These are phyloP conservation scores for Hexamita inflata DNA, from an alignment of 208 protist genomes.

Conservation along the genomic window DNA sequence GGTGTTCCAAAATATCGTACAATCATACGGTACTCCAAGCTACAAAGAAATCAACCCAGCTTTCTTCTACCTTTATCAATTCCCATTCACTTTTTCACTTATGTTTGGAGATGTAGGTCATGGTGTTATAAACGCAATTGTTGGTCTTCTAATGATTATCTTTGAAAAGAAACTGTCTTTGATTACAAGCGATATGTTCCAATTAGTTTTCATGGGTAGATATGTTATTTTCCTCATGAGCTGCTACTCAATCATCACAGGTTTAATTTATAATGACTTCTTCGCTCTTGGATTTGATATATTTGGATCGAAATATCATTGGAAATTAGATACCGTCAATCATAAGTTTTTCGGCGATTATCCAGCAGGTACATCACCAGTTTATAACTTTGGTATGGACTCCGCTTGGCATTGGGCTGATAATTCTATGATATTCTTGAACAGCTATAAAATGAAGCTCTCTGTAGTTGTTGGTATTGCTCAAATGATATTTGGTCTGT, in stretches of 20 bases:
- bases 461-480: constrained; percentile 40
- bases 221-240: constrained; percentile 53
- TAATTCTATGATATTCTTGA: constrained; percentile 32
- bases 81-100: constrained; percentile 97
- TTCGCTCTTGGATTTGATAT: constrained; percentile 45
- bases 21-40: constrained; percentile 81
- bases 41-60: constrained; percentile 56
- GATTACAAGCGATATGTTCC: constrained; percentile 31
- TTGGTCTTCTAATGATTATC: constrained; percentile 33
- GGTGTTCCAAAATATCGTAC: constrained; percentile 85
- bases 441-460: constrained; percentile 48
- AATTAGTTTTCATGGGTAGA: constrained; percentile 40
- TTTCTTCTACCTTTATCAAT: constrained; percentile 63
- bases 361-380: not conserved
- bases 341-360: too few species aligned
- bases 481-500: constrained; percentile 44
- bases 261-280: constrained; percentile 54
- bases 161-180: constrained; percentile 32
- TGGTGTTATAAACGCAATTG: constrained; percentile 52
- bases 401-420: not conserved
- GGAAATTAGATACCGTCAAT: too few species aligned
- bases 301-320: too few species aligned
- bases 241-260: constrained; percentile 45
- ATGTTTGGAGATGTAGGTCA: constrained; percentile 99
- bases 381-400: constrained; percentile 36